Evolutionary conservation across 2,329 filamentous ascomycete species (phyloP), one percentile per base, ranked within the genome.

Genomic region (Cytospora chrysosperma): DNA sequence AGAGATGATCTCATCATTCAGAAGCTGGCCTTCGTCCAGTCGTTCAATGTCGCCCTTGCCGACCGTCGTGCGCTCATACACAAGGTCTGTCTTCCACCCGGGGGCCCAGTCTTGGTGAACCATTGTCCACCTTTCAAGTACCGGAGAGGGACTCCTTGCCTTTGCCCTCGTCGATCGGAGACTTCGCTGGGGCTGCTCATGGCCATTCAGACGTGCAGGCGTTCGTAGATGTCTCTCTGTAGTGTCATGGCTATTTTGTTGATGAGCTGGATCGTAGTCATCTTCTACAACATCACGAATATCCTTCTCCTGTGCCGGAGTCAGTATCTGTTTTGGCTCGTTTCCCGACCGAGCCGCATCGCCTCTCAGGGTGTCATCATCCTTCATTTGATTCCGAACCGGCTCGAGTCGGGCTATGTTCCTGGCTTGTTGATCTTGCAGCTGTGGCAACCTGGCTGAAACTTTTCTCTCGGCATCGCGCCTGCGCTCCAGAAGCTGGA

Each of bases 1-100:
- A 57, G 86, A 88, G 68, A 99, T 90, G 30, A 99, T 79, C 71
- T 92, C 97, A 77, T 99, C 95, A 72, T 99, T 99, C 51, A 99
- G 77, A 64, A 90, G 96, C 69, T 97, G 85, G 15, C 88, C 91
- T 67, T 96, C 91, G 65, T 96, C 88, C 3, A 99, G 82, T 50
- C 92, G 84, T 24, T 82, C 77, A 37, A 98, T 87, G 71, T 95
- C 92, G n/a, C 83, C 79, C 65, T 83, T 86, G 62, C 91, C 85
- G 1, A 95, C 86, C 1, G 83, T 86, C 1, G 88, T 85, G 65
- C 87, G 82, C 56, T 85, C 87, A 71, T 86, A 92, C 2, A 86
- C 78, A 1, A 93, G 78, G 1, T 88, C 83, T 56, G 79, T 79
- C 19, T 80, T 76, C 85, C 86, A 89, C 0, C 75, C 65, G 19